These are phyloP conservation scores for Steccherinum ochraceum DNA, from an alignment of 768 basidiomycete species.

Conservation along the genomic window DNA sequence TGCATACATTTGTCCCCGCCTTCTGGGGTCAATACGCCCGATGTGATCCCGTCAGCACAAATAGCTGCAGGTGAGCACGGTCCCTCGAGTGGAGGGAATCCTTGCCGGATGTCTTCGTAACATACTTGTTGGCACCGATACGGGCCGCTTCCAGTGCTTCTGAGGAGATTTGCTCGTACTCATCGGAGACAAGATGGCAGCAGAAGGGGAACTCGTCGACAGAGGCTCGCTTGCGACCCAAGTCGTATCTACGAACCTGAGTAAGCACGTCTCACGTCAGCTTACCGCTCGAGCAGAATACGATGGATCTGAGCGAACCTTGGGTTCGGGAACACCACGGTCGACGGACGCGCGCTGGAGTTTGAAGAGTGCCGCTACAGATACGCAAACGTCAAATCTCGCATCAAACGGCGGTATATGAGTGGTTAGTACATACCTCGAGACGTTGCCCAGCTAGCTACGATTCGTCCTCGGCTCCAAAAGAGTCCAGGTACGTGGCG, in stretches of 20 bases:
- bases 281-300: background rate
- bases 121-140: slow-evolving; percentile 99
- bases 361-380: too few relatives aligned
- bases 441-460: too few relatives aligned
- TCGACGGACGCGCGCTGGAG: too few relatives aligned
- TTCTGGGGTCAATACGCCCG: too few relatives aligned
- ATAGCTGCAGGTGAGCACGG: slow-evolving; percentile 92
- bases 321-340: slow-evolving; percentile 97
- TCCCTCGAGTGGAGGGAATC: slow-evolving; percentile 98
- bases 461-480: too few relatives aligned
- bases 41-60: too few relatives aligned
- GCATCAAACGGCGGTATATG: too few relatives aligned
- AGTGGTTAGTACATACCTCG: too few relatives aligned
- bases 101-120: slow-evolving; percentile 96
- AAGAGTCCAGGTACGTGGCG: too few relatives aligned
- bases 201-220: slow-evolving; percentile 99
- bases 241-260: slow-evolving; percentile 94
- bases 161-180: slow-evolving; percentile 93
- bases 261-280: background rate
- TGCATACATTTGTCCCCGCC: too few relatives aligned
- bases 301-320: slow-evolving; percentile 38
- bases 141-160: slow-evolving; percentile 98
- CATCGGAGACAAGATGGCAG: slow-evolving; percentile 93
- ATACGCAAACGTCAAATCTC: too few relatives aligned
- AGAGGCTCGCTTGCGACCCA: slow-evolving; percentile 91